phyloP scores from a whole-genome alignment of 306 rosid species.

The Cyamopsis tetragonoloba region DNA sequence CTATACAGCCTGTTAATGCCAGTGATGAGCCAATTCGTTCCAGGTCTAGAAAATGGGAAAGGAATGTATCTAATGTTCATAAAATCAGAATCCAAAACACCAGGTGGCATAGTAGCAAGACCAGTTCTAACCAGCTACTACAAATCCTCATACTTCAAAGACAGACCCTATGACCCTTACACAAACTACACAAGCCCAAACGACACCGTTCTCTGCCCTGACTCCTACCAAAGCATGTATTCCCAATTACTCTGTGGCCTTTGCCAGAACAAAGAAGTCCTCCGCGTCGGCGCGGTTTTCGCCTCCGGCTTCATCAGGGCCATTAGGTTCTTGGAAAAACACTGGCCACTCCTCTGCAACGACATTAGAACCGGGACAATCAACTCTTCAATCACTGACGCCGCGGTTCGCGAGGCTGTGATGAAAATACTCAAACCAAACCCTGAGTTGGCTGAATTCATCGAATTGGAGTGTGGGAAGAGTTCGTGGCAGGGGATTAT shows the following conservation, averaged over 20 bases:
- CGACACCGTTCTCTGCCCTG: slow-evolving; percentile 82
- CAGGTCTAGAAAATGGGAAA: slow-evolving; percentile 76
- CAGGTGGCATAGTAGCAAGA: slow-evolving; percentile 81
- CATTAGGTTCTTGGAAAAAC: slow-evolving; percentile 78
- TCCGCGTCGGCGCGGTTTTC: slow-evolving; percentile 90
- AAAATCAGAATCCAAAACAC: slow-evolving; percentile 91
- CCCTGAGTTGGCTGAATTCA: slow-evolving; percentile 57
- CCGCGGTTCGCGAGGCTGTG: slow-evolving; percentile 52
- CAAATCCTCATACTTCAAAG: slow-evolving; percentile 69
- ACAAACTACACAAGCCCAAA: slow-evolving; percentile 95
- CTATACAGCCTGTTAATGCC: slow-evolving; percentile 89
- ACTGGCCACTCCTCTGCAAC: slow-evolving; percentile 54
- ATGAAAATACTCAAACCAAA: slow-evolving; percentile 59
- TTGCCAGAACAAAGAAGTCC: slow-evolving; percentile 63
- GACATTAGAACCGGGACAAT: slow-evolving; percentile 76
- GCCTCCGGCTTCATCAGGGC: slow-evolving; percentile 98
- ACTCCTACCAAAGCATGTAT: slow-evolving; percentile 96
- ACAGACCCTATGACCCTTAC: slow-evolving; percentile 91
- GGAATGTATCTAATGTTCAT: slow-evolving; percentile 97
- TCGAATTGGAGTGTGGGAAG: slow-evolving; percentile 56
- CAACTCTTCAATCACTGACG: slow-evolving; percentile 48
- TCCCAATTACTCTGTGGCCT: slow-evolving; percentile 89
- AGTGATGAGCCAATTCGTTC: slow-evolving; percentile 80
- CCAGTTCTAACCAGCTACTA: slow-evolving; percentile 94
- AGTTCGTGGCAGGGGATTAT: slow-evolving; percentile 83